Percentiles rank a stretch among this genome's conserved stretches.
These are phyloP conservation scores for Globisporangium paroecandrum DNA, from an alignment of 352 stramenopile genomes.

Conservation along the genomic window DNA sequence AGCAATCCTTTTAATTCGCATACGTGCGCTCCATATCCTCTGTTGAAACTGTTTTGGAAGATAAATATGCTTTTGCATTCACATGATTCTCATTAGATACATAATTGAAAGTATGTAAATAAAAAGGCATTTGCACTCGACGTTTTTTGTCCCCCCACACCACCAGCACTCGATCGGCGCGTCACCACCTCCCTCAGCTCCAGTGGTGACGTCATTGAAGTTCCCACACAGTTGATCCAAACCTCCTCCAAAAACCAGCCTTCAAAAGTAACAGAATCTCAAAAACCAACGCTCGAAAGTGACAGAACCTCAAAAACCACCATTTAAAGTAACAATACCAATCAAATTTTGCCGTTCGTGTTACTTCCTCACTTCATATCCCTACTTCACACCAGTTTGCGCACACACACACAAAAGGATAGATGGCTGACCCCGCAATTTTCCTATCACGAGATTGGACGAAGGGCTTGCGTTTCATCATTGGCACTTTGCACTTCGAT, in stretches of 20 bases:
- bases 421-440: not conserved
- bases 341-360: not conserved
- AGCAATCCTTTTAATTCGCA: not conserved
- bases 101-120: not conserved
- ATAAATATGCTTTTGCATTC: not conserved
- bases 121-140: not conserved
- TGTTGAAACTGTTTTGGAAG: not conserved
- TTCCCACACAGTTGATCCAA: constrained; percentile 4
- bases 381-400: constrained; percentile 15
- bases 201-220: constrained; percentile 23
- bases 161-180: not conserved
- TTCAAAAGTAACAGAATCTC: not conserved
- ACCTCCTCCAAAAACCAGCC: not conserved
- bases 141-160: not conserved
- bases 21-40: not conserved
- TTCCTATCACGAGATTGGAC: not conserved
- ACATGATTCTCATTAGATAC: not conserved
- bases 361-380: constrained; percentile 27
- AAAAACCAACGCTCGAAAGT: not conserved
- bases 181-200: not conserved
- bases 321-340: not conserved
- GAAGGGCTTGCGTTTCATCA: constrained; percentile 7
- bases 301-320: not conserved
- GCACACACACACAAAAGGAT: not conserved
- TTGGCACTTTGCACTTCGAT: not conserved